Conservation (phyloP, 1,284 basidiomycete genomes). For the Ustilago sp. region DNA sequence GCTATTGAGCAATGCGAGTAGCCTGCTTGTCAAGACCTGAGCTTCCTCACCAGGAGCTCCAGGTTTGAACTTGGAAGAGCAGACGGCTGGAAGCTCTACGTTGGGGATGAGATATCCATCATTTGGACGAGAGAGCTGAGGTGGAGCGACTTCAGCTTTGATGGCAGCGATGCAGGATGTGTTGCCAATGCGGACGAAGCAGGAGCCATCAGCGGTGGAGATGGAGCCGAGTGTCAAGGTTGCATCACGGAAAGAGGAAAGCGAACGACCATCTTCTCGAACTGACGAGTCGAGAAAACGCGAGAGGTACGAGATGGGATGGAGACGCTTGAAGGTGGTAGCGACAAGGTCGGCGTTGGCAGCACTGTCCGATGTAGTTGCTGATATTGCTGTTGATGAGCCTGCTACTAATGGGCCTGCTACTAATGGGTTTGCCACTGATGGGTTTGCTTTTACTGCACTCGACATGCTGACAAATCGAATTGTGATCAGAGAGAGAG, state of each 20-base stretch:
- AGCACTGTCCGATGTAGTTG: not conserved
- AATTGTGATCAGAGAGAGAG: not conserved
- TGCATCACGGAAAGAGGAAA: conserved; percentile 38
- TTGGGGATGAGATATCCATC: conserved; percentile 74
- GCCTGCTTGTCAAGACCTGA: conserved; percentile 51
- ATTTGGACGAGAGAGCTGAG: conserved; percentile 34
- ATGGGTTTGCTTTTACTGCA: not conserved
- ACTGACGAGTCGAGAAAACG: conserved; percentile 53
- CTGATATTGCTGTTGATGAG: not conserved
- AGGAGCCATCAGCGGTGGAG: conserved; percentile 51
- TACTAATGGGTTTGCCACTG: too few species aligned
- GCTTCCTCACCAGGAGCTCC: conserved; percentile 78
- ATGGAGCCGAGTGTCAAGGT: conserved; percentile 46
- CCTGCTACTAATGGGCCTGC: not conserved
- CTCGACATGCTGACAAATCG: conserved; percentile 29
- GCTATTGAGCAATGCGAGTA: conserved; percentile 75
- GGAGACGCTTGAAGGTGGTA: conserved; percentile 55
- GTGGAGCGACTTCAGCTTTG: conserved; percentile 54
- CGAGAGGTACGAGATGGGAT: conserved; percentile 51
- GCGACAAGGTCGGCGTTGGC: conserved; percentile 38
- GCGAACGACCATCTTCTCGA: conserved; percentile 50
- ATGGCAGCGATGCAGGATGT: conserved; percentile 54
- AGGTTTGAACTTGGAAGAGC: conserved; percentile 90
- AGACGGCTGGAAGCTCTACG: conserved; percentile 90
- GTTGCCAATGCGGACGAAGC: conserved; percentile 48